Percentiles rank a stretch among this genome's conserved stretches.
Conservation (phyloP, 2,329 filamentous ascomycete genomes). For the Cadophora luteo-olivacea region DNA sequence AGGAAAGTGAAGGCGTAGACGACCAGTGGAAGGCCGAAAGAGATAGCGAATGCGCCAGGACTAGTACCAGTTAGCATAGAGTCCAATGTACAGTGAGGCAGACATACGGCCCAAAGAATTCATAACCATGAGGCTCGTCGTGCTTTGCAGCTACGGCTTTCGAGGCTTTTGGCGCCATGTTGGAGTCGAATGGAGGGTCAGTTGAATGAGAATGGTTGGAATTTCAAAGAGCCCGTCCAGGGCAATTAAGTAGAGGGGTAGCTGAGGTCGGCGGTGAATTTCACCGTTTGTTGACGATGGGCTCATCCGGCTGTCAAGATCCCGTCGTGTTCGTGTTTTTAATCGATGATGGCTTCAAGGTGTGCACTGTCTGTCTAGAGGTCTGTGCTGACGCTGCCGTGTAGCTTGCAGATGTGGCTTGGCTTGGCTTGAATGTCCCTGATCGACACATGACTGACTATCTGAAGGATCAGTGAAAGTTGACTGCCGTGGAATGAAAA, state of each 20-base stretch:
- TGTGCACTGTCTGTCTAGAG: background rate
- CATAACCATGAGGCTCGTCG: conserved; percentile 43
- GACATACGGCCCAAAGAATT: conserved; percentile 45
- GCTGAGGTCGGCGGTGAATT: background rate
- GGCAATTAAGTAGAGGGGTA: conserved; percentile 14
- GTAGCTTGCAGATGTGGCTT: background rate
- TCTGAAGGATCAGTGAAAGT: background rate
- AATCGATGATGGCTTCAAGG: conserved; percentile 20
- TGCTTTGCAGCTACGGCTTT: conserved; percentile 34
- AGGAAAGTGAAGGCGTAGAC: conserved; percentile 82
- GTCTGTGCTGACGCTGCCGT: background rate
- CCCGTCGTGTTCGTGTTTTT: conserved; percentile 14
- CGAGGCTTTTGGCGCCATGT: conserved; percentile 38
- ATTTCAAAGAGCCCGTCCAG: conserved; percentile 21
- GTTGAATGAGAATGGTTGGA: conserved; percentile 5
- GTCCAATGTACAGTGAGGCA: background rate
- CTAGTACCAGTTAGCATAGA: conserved; percentile 52
- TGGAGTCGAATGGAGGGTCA: conserved; percentile 21
- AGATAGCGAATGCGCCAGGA: conserved; percentile 77
- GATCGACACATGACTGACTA: background rate
- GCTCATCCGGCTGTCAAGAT: conserved; percentile 7
- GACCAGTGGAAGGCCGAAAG: conserved; percentile 79
- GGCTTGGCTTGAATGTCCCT: conserved; percentile 4
- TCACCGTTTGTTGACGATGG: background rate
- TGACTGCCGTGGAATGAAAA: background rate